Evolutionary conservation across 169 alveolate genomes (phyloP).

Genomic region (Babesia gibsoni): DNA sequence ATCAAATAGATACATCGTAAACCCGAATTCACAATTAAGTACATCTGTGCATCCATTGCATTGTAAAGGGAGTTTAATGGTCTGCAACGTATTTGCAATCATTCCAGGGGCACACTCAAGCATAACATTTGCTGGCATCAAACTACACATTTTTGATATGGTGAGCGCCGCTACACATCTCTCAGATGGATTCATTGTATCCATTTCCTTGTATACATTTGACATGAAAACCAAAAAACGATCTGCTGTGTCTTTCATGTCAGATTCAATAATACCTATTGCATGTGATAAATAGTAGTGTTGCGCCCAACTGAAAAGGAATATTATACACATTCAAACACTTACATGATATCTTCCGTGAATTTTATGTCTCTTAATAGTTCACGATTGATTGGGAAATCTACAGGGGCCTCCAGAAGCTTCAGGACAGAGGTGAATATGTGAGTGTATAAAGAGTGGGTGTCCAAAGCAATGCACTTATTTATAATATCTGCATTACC

Average conservation of each 20-base stretch:
- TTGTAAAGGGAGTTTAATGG: background rate
- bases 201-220: too few species aligned
- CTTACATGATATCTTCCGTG: constrained; percentile 9
- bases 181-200: too few species aligned
- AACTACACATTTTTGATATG: background rate
- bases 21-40: constrained; percentile 11
- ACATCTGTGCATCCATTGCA: constrained; percentile 3
- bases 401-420: background rate
- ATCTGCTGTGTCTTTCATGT: too few species aligned
- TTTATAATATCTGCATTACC: background rate
- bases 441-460: background rate
- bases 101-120: background rate
- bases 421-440: background rate
- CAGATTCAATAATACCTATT: too few species aligned
- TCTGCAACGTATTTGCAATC: background rate
- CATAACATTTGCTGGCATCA: background rate
- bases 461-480: background rate
- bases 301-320: constrained; percentile 12
- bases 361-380: background rate
- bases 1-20: background rate
- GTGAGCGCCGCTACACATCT: background rate
- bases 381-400: background rate
- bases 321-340: background rate
- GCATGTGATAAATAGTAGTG: background rate
- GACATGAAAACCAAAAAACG: too few species aligned